Evolutionary conservation across 2,329 filamentous ascomycete genomes (phyloP).

Genomic region (Aureobasidium sp.): DNA sequence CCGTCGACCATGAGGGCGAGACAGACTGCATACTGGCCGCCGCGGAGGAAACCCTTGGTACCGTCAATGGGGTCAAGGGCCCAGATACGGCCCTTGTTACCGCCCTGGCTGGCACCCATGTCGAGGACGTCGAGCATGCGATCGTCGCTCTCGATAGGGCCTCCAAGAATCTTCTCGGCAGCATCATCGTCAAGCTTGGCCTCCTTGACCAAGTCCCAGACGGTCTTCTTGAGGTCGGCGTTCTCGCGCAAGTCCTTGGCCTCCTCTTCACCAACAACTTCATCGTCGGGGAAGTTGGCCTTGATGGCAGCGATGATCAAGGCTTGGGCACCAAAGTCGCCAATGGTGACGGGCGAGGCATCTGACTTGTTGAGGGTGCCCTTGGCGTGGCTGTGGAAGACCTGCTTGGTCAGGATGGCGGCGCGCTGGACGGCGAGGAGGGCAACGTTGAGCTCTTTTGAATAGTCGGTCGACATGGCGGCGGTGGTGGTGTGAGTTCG

Average conservation of each 20-base stretch:
- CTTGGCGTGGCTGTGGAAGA: conserved; percentile 84
- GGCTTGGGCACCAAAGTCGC: conserved; percentile 95
- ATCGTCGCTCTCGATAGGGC: conserved; percentile 57
- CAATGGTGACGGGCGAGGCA: conserved; percentile 92
- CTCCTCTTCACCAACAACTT: conserved; percentile 93
- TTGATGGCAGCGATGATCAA: conserved; percentile 87
- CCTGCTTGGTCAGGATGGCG: conserved; percentile 63
- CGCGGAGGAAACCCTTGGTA: conserved; percentile 92
- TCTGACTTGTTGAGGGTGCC: conserved; percentile 92
- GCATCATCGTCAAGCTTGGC: conserved; percentile 59
- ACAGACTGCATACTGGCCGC: conserved; percentile 95
- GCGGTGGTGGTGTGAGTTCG: conserved; percentile 19
- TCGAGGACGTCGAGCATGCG: conserved; percentile 54
- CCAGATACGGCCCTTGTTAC: conserved; percentile 75
- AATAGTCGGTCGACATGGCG: conserved; percentile 48
- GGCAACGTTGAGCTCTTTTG: conserved; percentile 71
- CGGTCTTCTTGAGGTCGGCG: conserved; percentile 57
- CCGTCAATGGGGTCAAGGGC: conserved; percentile 96
- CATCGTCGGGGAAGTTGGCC: conserved; percentile 81
- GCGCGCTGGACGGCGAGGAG: conserved; percentile 85
- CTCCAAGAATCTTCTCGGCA: conserved; percentile 61
- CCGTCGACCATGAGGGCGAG: conserved; percentile 87
- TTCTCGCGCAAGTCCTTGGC: conserved; percentile 70
- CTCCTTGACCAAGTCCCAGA: conserved; percentile 75
- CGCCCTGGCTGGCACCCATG: conserved; percentile 59